Evolutionary conservation across 2,329 filamentous ascomycete species (phyloP).

Genomic region (Cladosporium halotolerans): DNA sequence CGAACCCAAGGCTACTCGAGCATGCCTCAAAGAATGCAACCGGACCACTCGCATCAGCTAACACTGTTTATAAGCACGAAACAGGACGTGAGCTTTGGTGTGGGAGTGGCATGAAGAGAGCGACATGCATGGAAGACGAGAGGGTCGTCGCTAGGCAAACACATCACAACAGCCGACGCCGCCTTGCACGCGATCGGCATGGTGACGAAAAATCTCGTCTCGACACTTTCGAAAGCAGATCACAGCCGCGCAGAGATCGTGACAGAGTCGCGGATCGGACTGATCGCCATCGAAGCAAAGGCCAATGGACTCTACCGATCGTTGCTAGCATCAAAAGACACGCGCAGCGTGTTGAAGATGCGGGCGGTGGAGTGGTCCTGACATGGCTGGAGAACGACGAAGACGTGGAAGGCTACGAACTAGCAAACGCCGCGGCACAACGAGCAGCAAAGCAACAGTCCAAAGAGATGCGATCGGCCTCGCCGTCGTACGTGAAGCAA

Average conservation of each 20-base stretch:
- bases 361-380: neutral
- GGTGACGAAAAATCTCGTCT: neutral
- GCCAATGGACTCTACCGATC: neutral
- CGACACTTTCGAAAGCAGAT: neutral
- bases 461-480: too few species aligned
- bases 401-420: too few species aligned
- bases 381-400: neutral
- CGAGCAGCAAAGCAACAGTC: too few species aligned
- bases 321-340: neutral
- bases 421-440: too few species aligned
- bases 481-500: neutral
- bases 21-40: too few species aligned
- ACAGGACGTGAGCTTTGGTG: neutral
- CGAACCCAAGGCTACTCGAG: too few species aligned
- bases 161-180: neutral
- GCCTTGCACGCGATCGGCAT: neutral
- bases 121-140: neutral
- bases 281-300: neutral
- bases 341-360: neutral
- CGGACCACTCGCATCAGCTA: too few species aligned
- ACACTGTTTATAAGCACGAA: too few species aligned
- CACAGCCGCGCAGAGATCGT: neutral
- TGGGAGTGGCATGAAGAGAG: neutral
- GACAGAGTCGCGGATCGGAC: neutral
- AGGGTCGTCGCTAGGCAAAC: neutral